Evolutionary conservation across 2,329 filamentous ascomycete species (phyloP).

Genomic region (Trichoderma atrobrunneum): DNA sequence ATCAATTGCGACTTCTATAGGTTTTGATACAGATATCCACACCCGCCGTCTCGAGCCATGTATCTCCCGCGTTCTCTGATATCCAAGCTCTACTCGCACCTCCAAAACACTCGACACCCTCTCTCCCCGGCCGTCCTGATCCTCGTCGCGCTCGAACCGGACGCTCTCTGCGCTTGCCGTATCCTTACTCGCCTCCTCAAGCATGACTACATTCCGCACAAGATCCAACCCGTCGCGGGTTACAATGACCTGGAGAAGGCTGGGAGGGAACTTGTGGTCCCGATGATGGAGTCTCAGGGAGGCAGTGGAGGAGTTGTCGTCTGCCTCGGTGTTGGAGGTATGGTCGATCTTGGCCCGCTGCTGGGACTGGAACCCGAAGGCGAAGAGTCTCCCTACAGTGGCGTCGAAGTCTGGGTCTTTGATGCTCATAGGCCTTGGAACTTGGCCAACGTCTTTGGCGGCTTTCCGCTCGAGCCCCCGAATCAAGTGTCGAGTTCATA

Average conservation of each 20-base stretch:
- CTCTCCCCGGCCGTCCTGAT: constrained; percentile 87
- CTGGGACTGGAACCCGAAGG: constrained; percentile 67
- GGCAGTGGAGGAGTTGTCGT: constrained; percentile 86
- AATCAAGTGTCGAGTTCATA: constrained; percentile 47
- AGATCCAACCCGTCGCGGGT: constrained; percentile 90
- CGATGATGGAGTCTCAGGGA: constrained; percentile 82
- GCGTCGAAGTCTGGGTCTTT: constrained; percentile 93
- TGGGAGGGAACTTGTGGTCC: constrained; percentile 73
- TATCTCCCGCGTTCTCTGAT: constrained; percentile 90
- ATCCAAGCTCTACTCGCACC: constrained; percentile 85
- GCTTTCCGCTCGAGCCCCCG: constrained; percentile 56
- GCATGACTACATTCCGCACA: constrained; percentile 96
- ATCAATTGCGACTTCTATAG: constrained; percentile 22
- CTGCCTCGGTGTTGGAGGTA: constrained; percentile 87
- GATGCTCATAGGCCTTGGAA: constrained; percentile 95
- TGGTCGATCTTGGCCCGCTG: constrained; percentile 80
- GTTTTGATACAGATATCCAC: constrained; percentile 30
- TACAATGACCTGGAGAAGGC: constrained; percentile 84
- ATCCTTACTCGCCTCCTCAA: constrained; percentile 92
- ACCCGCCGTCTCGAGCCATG: constrained; percentile 54
- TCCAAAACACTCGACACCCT: constrained; percentile 83
- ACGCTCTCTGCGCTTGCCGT: constrained; percentile 91
- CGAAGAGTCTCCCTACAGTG: constrained; percentile 66
- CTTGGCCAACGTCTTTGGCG: constrained; percentile 86
- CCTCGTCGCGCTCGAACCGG: constrained; percentile 89